phyloP scores from a whole-genome alignment of 2,329 filamentous ascomycete species.

The Colletotrichum sidae region DNA sequence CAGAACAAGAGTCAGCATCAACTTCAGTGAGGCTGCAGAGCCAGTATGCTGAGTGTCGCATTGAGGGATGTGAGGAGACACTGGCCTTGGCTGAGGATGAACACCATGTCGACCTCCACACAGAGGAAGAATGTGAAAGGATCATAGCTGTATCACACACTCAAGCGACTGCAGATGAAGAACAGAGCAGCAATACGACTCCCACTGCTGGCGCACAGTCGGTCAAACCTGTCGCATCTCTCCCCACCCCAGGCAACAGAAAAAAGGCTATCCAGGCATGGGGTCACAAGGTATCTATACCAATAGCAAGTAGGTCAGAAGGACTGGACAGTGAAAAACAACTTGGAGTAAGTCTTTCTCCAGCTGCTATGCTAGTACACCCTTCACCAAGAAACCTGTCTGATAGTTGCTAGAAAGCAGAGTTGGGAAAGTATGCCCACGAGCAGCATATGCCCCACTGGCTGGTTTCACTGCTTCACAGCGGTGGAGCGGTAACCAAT shows the following conservation, averaged over 20 bases:
- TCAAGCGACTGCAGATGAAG: neutral
- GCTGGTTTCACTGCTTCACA: conserved; percentile 72
- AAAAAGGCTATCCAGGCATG: conserved; percentile 44
- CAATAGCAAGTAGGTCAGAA: neutral
- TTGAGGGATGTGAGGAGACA: conserved; percentile 70
- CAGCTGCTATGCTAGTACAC: neutral
- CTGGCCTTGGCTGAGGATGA: conserved; percentile 63
- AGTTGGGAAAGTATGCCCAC: conserved; percentile 78
- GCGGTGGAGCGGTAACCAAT: conserved; percentile 66
- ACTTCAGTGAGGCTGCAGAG: conserved; percentile 46
- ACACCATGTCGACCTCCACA: conserved; percentile 70
- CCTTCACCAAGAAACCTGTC: neutral
- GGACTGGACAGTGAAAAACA: conserved; percentile 7
- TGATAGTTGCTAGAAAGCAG: conserved; percentile 58
- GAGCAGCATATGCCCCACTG: conserved; percentile 81
- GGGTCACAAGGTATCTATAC: conserved; percentile 42
- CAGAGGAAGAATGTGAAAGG: conserved; percentile 48
- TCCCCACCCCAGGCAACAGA: no score
- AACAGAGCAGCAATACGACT: neutral
- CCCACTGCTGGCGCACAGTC: neutral
- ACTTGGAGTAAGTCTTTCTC: conserved; percentile 21
- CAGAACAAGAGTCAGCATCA: conserved; percentile 34
- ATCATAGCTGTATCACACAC: conserved; percentile 14
- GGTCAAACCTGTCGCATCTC: no score
- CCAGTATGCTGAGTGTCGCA: conserved; percentile 27